Conservation (phyloP, 768 basidiomycete species). For the Chalciporus pseudorubinellus region DNA sequence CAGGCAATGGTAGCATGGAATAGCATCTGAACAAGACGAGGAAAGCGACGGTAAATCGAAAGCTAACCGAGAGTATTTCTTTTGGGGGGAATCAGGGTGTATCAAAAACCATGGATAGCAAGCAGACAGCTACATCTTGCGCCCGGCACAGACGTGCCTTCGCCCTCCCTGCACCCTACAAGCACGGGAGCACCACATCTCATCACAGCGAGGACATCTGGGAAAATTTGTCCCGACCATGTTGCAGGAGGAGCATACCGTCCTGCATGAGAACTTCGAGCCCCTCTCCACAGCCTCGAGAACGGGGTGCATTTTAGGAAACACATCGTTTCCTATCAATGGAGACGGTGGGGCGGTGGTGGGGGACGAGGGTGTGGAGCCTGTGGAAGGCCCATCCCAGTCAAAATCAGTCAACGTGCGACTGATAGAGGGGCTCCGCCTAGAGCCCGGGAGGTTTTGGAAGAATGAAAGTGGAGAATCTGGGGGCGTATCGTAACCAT, state of each 20-base stretch:
- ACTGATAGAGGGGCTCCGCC: conserved; percentile 39
- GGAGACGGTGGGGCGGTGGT: conserved; percentile 19
- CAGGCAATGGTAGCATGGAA: not conserved
- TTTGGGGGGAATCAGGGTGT: not conserved
- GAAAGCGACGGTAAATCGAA: not conserved
- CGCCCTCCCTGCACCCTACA: conserved; percentile 55
- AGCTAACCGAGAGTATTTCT: too few relatives aligned
- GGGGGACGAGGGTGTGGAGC: conserved; percentile 3
- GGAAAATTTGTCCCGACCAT: conserved; percentile 57
- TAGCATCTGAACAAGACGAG: too few relatives aligned
- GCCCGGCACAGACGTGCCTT: conserved; percentile 45
- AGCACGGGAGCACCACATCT: conserved; percentile 62
- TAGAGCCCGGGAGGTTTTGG: conserved; percentile 13
- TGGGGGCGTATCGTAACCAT: conserved; percentile 27
- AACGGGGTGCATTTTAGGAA: conserved; percentile 38
- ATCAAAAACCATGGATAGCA: not conserved
- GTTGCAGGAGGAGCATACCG: conserved; percentile 50
- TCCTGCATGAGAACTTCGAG: conserved; percentile 47
- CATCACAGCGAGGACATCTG: conserved; percentile 56
- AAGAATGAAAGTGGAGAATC: conserved; percentile 28
- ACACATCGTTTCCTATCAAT: conserved; percentile 11
- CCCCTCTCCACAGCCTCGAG: conserved; percentile 49
- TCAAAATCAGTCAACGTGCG: conserved; percentile 36
- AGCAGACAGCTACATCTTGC: conserved; percentile 9
- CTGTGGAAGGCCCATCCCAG: conserved; percentile 10